Evolutionary conservation across 208 protist genomes (phyloP).

Genomic region (Novymonas esmeraldas): DNA sequence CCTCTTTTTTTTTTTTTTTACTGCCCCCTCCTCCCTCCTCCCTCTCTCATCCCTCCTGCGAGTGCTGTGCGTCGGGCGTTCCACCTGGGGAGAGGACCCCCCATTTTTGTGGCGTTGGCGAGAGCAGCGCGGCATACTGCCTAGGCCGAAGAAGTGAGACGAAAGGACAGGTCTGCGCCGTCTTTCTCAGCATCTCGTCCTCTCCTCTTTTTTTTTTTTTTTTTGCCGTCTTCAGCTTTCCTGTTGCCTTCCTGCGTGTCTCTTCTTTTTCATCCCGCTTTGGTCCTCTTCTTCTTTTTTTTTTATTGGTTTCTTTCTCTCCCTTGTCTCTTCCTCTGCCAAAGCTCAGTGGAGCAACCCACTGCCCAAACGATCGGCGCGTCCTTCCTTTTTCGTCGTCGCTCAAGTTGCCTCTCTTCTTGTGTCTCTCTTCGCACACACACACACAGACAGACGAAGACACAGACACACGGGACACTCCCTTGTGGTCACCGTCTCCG

Average conservation of each 20-base stretch:
- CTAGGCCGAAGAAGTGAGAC: no score
- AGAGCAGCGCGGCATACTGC: no score
- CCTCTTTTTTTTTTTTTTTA: constrained; percentile 4
- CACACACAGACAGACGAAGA: background rate
- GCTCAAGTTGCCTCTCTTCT: background rate
- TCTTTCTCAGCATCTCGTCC: constrained; percentile 1
- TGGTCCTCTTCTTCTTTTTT: constrained; percentile 10
- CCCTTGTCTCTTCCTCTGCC: background rate
- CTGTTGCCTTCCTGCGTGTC: constrained; percentile 1
- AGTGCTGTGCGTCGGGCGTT: no score
- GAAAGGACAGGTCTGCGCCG: no score
- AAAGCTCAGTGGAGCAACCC: background rate
- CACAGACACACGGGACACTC: background rate
- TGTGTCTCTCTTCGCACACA: background rate
- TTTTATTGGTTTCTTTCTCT: background rate
- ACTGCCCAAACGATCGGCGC: background rate
- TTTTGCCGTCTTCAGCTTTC: background rate
- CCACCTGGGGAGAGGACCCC: no score
- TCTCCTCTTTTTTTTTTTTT: constrained; percentile 10
- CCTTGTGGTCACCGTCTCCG: no score
- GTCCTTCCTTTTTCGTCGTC: background rate
- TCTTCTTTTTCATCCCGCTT: constrained; percentile 5
- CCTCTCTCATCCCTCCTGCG: background rate
- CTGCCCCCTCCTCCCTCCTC: background rate
- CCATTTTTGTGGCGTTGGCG: no score